Conservation (phyloP, 1,284 basidiomycete genomes). For the Pseudozyma sp. region DNA sequence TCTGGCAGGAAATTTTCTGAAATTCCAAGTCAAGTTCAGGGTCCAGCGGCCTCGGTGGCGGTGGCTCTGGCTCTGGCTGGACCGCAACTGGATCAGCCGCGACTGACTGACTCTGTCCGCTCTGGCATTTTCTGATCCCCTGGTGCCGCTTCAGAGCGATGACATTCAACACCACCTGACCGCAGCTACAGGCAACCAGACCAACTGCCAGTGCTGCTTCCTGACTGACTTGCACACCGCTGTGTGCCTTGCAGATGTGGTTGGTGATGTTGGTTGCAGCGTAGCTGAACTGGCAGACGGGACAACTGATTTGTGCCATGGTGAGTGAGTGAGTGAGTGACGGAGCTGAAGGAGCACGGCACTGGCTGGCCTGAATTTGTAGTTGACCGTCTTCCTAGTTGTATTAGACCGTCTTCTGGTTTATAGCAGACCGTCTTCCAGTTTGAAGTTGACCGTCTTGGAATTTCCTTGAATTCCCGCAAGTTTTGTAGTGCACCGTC, state of each 20-base stretch:
- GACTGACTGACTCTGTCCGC: not conserved
- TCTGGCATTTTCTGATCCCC: conserved; percentile 18
- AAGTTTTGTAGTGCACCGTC: conserved; percentile 2
- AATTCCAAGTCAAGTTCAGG: not conserved
- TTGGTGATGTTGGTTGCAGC: conserved; percentile 11
- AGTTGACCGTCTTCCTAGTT: too few relatives aligned
- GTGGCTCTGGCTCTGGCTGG: conserved; percentile 5
- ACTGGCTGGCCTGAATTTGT: not conserved
- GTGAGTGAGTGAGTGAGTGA: not conserved
- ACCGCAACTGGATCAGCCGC: conserved; percentile 1
- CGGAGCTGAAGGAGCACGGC: not conserved
- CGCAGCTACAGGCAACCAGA: conserved; percentile 19
- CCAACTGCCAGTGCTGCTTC: conserved; percentile 14
- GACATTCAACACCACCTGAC: conserved; percentile 22
- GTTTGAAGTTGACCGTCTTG: conserved; percentile 7
- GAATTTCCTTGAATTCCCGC: conserved; percentile 3
- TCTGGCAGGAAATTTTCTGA: too few relatives aligned
- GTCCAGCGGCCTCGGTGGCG: conserved; percentile 1
- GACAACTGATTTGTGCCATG: conserved; percentile 4
- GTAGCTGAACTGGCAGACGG: conserved; percentile 4
- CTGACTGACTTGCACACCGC: conserved; percentile 3
- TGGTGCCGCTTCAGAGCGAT: conserved; percentile 14
- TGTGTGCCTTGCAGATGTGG: conserved; percentile 9
- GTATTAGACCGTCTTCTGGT: too few relatives aligned
- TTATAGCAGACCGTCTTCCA: not conserved